Base-by-base conservation (phyloP, 805 yeast species). In the Saturnispora quitensis region DNA sequence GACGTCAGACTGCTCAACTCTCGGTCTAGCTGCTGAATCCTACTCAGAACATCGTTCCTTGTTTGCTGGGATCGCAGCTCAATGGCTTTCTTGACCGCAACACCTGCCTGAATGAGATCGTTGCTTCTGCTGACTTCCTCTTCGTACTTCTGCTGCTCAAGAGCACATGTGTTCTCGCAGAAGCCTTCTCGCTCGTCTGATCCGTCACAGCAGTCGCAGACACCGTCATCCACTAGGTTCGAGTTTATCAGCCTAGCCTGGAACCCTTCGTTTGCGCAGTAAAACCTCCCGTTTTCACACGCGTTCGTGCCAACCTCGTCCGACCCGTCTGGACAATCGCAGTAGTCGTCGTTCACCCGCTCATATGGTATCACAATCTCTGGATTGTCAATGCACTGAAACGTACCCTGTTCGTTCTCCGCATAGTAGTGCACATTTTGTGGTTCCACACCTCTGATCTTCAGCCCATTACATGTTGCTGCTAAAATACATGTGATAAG, bases 191-290 rank as follows among this genome's bases (percentile, higher is more conserved):
- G 65, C 65, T 93, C 99, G 67, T 93, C 99, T 1, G 89, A 77
- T 8, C 99, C 98, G 68, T 93, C 99, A 68, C 99, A 93, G 67
- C 99, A 93, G 64, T 93, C 99, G 69, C 99, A 93, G 2, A 84
- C 81, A 0, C 97, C 97, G 67, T 93, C 99, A 60, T 84, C 81
- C 17, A 93, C 86, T 53, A 81, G 76, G 59, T 72, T 78, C 7
- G 82, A 74, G 5, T 89, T 84, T 13, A 93, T 75, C 56, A 72
- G 77, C 9, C 73, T 72, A 0, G 89, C 79, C 4, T 74, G 60
- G 57, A 79, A 84, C 3, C 96, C 96, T 47, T 74, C 71, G 62
- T 93, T 93, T 8, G 67, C 77, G 68, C 99, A 91, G 65, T 80
- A 89, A 61, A 89, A 90, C 45, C 58, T 48, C 13, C 70, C 62